These are phyloP conservation scores for Avena atlantica DNA, from an alignment of 176 grass and related monocot genomes.

Conservation along the genomic window DNA sequence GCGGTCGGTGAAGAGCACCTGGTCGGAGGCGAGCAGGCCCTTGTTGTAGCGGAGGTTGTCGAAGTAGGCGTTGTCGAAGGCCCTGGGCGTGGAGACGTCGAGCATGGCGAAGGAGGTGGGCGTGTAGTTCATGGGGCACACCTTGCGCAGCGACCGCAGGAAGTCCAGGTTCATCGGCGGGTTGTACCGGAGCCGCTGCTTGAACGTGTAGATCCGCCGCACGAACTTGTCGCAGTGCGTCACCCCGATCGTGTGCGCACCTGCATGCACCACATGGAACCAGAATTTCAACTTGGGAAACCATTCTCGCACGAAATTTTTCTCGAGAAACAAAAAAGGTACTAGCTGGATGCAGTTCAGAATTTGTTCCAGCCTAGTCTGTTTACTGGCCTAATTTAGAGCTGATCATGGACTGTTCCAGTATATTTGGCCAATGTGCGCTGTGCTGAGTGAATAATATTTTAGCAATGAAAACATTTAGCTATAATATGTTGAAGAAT, in stretches of 20 bases:
- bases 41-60: constrained; percentile 75
- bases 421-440: too few relatives aligned
- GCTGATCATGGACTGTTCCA: too few relatives aligned
- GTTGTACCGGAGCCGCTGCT: constrained; percentile 59
- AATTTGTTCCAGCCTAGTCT: too few relatives aligned
- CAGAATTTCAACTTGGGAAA: neutral
- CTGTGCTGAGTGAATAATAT: too few relatives aligned
- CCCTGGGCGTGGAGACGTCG: constrained; percentile 54
- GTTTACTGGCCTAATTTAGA: too few relatives aligned
- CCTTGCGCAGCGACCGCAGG: constrained; percentile 62
- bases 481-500: too few relatives aligned
- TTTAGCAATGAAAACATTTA: too few relatives aligned
- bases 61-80: constrained; percentile 90
- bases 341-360: too few relatives aligned
- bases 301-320: too few relatives aligned
- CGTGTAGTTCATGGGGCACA: constrained; percentile 62
- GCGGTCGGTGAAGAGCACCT: constrained; percentile 71
- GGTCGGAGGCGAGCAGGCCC: constrained; percentile 83
- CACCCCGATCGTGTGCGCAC: constrained; percentile 79
- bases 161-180: constrained; percentile 81
- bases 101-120: constrained; percentile 55
- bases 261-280: neutral
- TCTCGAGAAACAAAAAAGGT: too few relatives aligned
- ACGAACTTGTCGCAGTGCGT: constrained; percentile 90
- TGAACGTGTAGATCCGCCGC: constrained; percentile 81